Evolutionary conservation across 176 grass and related monocot genomes (phyloP), one percentile per base, ranked within the genome.

Genomic region (Triticum turgidum): DNA sequence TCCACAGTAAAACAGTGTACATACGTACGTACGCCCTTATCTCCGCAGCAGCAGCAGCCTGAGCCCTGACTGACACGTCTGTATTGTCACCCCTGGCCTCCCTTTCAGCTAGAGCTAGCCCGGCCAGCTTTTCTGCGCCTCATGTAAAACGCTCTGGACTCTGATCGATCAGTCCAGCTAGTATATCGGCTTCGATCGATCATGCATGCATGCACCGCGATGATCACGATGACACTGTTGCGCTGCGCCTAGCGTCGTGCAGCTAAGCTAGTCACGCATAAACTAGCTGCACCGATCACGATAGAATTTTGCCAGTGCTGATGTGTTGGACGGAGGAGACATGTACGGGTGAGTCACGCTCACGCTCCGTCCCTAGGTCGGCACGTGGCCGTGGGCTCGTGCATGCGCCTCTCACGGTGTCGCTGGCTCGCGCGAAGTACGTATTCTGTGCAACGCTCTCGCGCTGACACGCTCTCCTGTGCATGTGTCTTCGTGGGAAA

Each of bases 81-180:
- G 83, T 68, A 85, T 85, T 76, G 77, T 89, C 83, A 85, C 61
- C 80, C 82, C n/a, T 75, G 12, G 29, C 25, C 41, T 29, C 61
- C 18, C 14, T 80, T 65, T 68, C 63, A 3, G 13, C 78, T 38
- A 61, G 59, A 9, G 21, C 59, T 61, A 61, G 17, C 2, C 52
- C 52, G 2, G 17, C 52, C 52, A 58, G 52, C 52, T 58, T 58
- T 58, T 61, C 59, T 61, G 8, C 59, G 9, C 8, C 59, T 35
- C 30, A n/a, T 44, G 38, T 14, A 39, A 18, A 20, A 7, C 37
- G 6, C 52, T 58, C 52, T 58, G 17, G 6, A 20, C 52, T 20
- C 52, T 58, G 52, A 58, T 20, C 52, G 52, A 58, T 58, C 6
- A 52, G 49, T 52, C 49, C 49, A 52, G 17, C 49, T 52, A 52